Conservation (phyloP, 495 filamentous ascomycete species). For the Xylaria palmicola region DNA sequence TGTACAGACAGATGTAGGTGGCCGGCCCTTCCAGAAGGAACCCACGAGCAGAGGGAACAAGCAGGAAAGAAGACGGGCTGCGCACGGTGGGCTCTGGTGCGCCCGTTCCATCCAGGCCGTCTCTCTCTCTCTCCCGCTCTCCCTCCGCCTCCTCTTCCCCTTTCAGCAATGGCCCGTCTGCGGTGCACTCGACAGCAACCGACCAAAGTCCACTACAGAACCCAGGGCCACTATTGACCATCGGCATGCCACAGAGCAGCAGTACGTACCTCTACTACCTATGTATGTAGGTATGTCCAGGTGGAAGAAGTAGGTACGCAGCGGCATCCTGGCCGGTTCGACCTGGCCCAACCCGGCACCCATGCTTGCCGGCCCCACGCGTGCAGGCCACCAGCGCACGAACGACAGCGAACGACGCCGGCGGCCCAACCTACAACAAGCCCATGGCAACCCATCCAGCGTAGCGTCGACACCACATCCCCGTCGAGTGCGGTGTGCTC, state of each 20-base stretch:
- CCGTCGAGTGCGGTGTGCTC: conserved; percentile 10
- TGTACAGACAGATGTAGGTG: not conserved
- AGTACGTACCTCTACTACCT: too few species aligned
- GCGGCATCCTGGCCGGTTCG: too few species aligned
- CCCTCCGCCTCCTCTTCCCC: not conserved
- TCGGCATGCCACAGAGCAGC: too few species aligned
- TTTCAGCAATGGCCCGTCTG: too few species aligned
- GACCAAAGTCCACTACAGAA: not conserved
- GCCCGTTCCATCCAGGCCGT: not conserved
- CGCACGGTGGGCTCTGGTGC: too few species aligned
- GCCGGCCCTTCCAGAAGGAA: too few species aligned
- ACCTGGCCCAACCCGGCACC: not conserved
- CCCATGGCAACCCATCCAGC: not conserved
- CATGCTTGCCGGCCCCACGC: conserved; percentile 1
- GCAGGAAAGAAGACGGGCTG: not conserved
- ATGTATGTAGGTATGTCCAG: too few species aligned
- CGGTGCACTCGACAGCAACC: too few species aligned
- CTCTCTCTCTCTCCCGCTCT: not conserved
- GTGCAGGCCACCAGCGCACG: conserved; percentile 14
- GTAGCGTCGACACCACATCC: conserved; percentile 4
- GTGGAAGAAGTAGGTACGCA: too few species aligned
- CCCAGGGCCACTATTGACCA: too few species aligned
- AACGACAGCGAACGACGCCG: conserved; percentile 6
- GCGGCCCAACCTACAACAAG: not conserved
- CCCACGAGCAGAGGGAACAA: too few species aligned